Conservation (phyloP, 345 rosid species). For the Psidium friedrichsthalianum region DNA sequence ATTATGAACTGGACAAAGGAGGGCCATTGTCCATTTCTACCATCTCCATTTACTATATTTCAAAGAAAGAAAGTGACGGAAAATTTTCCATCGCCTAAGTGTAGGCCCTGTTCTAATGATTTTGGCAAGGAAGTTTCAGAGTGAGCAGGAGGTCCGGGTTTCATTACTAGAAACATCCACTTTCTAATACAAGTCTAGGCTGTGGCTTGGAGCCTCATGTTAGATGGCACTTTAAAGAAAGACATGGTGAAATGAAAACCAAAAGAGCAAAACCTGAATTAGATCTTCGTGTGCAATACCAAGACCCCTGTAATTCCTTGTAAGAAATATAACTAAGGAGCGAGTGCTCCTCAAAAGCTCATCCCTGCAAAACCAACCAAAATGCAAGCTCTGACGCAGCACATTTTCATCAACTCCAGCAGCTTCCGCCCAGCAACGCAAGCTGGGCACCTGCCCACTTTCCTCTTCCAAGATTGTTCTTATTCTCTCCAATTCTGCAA, state of each 20-base stretch:
- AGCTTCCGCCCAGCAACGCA: slow-evolving; percentile 82
- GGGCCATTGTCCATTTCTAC: background rate
- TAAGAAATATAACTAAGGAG: slow-evolving; percentile 54
- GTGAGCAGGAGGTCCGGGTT: background rate
- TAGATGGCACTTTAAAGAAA: background rate
- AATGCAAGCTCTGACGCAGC: slow-evolving; percentile 43
- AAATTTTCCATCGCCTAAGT: background rate
- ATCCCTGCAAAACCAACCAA: slow-evolving; percentile 77
- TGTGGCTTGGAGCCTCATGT: background rate
- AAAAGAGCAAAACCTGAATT: slow-evolving; percentile 43
- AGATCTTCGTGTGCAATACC: slow-evolving; percentile 61
- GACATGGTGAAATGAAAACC: background rate
- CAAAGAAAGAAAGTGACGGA: background rate
- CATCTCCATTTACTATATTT: background rate
- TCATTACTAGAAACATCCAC: background rate
- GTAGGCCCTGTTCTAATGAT: background rate
- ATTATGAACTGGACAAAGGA: background rate
- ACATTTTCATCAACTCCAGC: slow-evolving; percentile 52
- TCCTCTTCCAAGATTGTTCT: slow-evolving; percentile 46
- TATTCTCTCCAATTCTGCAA: slow-evolving; percentile 57
- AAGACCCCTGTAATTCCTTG: slow-evolving; percentile 65
- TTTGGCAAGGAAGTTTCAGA: background rate
- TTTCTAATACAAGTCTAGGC: background rate
- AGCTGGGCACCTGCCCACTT: slow-evolving; percentile 41
- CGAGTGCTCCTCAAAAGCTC: slow-evolving; percentile 56